Evolutionary conservation across 179 eudicot genomes (phyloP), one percentile per base, ranked within the genome.

Genomic region (Spinacia oleracea): DNA sequence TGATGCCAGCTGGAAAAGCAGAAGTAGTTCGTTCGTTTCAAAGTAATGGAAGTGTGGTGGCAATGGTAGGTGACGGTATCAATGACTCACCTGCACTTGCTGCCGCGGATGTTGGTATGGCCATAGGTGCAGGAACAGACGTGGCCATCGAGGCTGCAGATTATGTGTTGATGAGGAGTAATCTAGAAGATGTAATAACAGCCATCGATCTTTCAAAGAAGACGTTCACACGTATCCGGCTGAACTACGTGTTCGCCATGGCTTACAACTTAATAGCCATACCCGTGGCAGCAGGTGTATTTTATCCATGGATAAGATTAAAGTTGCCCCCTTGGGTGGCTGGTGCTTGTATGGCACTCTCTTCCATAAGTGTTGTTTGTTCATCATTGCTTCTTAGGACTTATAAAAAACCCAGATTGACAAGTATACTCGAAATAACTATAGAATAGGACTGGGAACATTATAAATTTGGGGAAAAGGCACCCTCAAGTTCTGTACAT

Each of bases 61-160:
- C 98, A 1, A 94, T 94, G 98, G 93, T 94, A 42, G 98, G 98
- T 55, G 98, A 94, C 6, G 98, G 98, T 21, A 94, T 94, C 73
- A 94, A 94, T 18, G 98, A 94, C 84, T 93, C 98, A 21, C 98
- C 98, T 0, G 98, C 97, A 66, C 88, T 94, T 59, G 98, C 94
- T 15, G 98, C 97, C 21, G 91, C 98, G 12, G 98, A 94, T 71
- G 93, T 94, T 0, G 98, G 98, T 35, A 94, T 94, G 94, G 98
- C 98, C 46, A 93, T 94, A 12, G 97, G 98, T 29, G 98, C 98
- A 0, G 98, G 98, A 73, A 93, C 98, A 42, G 98, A 93, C 45
- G 90, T 94, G 1, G 98, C 98, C 51, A 91, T 94, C 32, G 98
- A 94, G 72, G 98, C 98, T 12, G 98, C 98, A 0, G 98, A 94